Conservation (phyloP, 2,329 filamentous ascomycete species). For the Claviceps paspali region DNA sequence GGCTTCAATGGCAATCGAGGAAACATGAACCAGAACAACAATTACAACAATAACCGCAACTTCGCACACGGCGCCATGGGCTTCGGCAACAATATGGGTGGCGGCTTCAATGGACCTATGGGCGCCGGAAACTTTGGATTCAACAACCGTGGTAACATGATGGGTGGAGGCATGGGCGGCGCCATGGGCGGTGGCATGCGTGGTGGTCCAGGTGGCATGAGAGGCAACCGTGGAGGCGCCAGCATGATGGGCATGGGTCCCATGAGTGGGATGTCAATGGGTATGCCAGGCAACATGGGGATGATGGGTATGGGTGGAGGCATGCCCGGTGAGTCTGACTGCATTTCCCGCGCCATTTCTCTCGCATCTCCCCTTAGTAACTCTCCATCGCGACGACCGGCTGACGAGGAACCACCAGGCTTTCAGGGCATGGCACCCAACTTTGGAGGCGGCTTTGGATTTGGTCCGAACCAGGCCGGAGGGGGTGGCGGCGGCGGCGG, state of each 20-base stretch:
- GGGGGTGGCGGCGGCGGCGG: slow-evolving; percentile 21
- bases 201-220: slow-evolving; percentile 32
- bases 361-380: too few relatives aligned
- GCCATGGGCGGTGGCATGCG: slow-evolving; percentile 33
- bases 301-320: slow-evolving; percentile 34
- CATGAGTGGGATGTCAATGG: slow-evolving; percentile 35
- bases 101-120: slow-evolving; percentile 34
- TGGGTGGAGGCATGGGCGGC: slow-evolving; percentile 30
- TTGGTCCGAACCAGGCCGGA: slow-evolving; percentile 36
- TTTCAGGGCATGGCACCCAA: slow-evolving; percentile 55
- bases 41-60: slow-evolving; percentile 23
- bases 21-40: slow-evolving; percentile 27
- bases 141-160: slow-evolving; percentile 23
- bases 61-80: slow-evolving; percentile 29
- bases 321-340: slow-evolving; percentile 19
- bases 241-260: slow-evolving; percentile 35
- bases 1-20: slow-evolving; percentile 27
- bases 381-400: not conserved
- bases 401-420: slow-evolving; percentile 25
- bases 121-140: slow-evolving; percentile 38
- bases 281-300: slow-evolving; percentile 42
- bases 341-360: not conserved
- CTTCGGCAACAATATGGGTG: slow-evolving; percentile 30
- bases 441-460: slow-evolving; percentile 58
- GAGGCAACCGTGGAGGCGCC: slow-evolving; percentile 32